Conservation (phyloP, 208 protist species). For the Leishmania aethiopica region DNA sequence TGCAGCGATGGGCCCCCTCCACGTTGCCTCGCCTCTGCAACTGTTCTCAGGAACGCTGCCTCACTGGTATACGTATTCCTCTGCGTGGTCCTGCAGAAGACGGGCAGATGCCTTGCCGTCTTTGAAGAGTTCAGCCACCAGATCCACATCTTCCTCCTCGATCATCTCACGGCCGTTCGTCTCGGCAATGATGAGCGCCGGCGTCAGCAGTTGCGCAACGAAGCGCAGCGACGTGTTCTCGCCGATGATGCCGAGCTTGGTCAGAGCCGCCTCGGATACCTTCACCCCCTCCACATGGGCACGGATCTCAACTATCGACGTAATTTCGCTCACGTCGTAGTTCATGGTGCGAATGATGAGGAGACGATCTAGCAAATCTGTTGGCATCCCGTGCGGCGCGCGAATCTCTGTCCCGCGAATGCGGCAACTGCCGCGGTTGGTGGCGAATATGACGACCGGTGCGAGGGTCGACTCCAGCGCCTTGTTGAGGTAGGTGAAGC, state of each 20-base stretch:
- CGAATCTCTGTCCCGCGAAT: conserved; percentile 98
- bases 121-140: conserved; percentile 97
- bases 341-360: conserved; percentile 98
- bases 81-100: conserved; percentile 80
- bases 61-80: conserved; percentile 94
- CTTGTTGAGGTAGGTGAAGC: conserved; percentile 99
- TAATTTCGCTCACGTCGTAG: conserved; percentile 97
- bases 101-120: conserved; percentile 97
- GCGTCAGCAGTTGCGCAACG: conserved; percentile 98
- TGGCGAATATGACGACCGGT: conserved; percentile 99
- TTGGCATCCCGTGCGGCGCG: conserved; percentile 99
- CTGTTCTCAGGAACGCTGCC: background rate
- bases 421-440: conserved; percentile 98
- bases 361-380: conserved; percentile 99
- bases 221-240: conserved; percentile 96
- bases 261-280: conserved; percentile 93
- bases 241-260: conserved; percentile 93
- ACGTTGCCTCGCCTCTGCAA: background rate
- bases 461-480: conserved; percentile 99
- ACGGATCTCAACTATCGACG: conserved; percentile 95
- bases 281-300: conserved; percentile 95
- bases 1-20: background rate
- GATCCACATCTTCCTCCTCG: conserved; percentile 93
- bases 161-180: conserved; percentile 95
- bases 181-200: conserved; percentile 94